Evolutionary conservation across 2,329 filamentous ascomycete genomes (phyloP).

Genomic region (Colletotrichum lini): DNA sequence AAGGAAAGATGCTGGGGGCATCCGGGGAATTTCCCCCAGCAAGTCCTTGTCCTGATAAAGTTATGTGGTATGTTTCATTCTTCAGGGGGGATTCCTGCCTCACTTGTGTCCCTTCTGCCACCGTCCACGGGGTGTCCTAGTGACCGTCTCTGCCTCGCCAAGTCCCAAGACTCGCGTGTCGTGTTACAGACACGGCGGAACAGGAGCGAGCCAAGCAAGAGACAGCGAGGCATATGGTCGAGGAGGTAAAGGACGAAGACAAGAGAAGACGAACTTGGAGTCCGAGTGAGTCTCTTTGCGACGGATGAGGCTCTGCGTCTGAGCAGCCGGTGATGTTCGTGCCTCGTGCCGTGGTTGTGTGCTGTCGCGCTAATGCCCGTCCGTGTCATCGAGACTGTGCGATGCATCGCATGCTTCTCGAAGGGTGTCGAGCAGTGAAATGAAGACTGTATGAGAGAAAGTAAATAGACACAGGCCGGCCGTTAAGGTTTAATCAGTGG

Average conservation of each 20-base stretch:
- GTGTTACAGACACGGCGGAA: slow-evolving; percentile 14
- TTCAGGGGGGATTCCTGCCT: slow-evolving; percentile 23
- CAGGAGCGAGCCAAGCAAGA: neutral
- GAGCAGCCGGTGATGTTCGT: neutral
- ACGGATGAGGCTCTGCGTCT: neutral
- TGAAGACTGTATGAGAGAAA: neutral
- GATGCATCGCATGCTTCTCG: slow-evolving; percentile 24
- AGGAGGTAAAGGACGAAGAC: slow-evolving; percentile 15
- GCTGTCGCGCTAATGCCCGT: slow-evolving; percentile 10
- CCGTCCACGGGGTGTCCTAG: neutral
- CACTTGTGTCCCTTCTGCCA: slow-evolving; percentile 4
- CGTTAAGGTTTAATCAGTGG: slow-evolving; percentile 24
- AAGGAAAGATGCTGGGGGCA: slow-evolving; percentile 34
- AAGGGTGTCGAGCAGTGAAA: slow-evolving; percentile 16
- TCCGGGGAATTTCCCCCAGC: slow-evolving; percentile 23
- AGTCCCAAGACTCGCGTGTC: slow-evolving; percentile 23
- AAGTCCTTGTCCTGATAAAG: slow-evolving; percentile 40
- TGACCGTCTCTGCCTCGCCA: slow-evolving; percentile 13
- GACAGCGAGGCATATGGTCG: neutral
- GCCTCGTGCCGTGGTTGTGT: neutral
- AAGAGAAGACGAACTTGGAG: slow-evolving; percentile 38
- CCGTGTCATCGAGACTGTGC: neutral
- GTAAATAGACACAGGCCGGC: slow-evolving; percentile 5
- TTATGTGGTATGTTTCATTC: slow-evolving; percentile 37
- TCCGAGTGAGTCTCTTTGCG: slow-evolving; percentile 7